Evolutionary conservation across 306 rosid species (phyloP).

Genomic region (Casuarina cunninghamiana): DNA sequence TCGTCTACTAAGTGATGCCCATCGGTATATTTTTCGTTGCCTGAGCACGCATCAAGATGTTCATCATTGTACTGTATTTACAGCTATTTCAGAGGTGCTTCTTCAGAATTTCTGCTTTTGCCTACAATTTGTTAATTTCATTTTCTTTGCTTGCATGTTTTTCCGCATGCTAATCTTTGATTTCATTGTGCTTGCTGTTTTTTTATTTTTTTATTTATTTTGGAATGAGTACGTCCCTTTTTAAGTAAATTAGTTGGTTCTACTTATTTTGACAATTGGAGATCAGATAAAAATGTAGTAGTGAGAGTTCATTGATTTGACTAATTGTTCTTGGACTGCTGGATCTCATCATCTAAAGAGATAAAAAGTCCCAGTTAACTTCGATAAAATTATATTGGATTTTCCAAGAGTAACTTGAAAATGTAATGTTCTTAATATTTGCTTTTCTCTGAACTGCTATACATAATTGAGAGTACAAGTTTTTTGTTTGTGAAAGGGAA

Average conservation of each 20-base stretch:
- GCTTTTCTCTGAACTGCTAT: not conserved
- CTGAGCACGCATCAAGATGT: constrained; percentile 71
- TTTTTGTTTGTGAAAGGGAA: not conserved
- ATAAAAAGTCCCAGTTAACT: not conserved
- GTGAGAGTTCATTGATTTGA: not conserved
- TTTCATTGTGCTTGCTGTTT: not conserved
- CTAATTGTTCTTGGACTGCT: not conserved
- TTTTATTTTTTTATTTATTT: not conserved
- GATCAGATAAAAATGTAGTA: not conserved
- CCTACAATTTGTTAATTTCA: not conserved
- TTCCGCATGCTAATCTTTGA: not conserved
- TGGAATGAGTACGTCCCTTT: not conserved
- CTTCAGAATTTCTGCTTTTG: constrained; percentile 25
- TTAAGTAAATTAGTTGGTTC: not conserved
- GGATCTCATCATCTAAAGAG: not conserved
- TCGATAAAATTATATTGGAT: not conserved
- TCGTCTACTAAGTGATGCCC: constrained; percentile 78
- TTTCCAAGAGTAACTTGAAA: not conserved
- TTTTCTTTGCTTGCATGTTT: constrained; percentile 1
- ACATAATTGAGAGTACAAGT: not conserved
- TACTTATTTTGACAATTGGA: not conserved
- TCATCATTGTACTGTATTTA: constrained; percentile 62
- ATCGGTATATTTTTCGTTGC: constrained; percentile 90
- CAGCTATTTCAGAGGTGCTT: constrained; percentile 88
- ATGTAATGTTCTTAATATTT: not conserved